These are phyloP conservation scores for Ophidiomyces ophidiicola DNA, from an alignment of 2,329 filamentous ascomycete species.

Conservation along the genomic window DNA sequence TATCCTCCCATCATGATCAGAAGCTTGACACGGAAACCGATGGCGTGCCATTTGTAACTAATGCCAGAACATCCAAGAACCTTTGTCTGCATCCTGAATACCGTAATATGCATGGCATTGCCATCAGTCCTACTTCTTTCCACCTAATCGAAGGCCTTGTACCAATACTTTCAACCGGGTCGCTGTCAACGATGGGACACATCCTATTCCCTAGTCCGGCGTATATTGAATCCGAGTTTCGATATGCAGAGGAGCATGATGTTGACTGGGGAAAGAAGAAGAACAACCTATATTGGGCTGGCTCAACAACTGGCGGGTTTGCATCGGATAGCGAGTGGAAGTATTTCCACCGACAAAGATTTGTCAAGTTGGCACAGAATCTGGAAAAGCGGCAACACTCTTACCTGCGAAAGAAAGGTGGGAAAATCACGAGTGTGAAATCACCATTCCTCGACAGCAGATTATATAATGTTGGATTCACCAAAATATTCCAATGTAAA, in stretches of 20 bases:
- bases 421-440: slow-evolving; percentile 1
- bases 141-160: slow-evolving; percentile 16
- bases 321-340: slow-evolving; percentile 12
- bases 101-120: slow-evolving; percentile 5
- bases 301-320: slow-evolving; percentile 43
- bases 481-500: slow-evolving; percentile 16
- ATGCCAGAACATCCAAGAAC: slow-evolving; percentile 2
- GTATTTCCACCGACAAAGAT: slow-evolving; percentile 16
- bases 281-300: slow-evolving; percentile 46
- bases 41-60: slow-evolving; percentile 10
- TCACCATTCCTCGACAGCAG: slow-evolving; percentile 11
- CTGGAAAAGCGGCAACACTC: slow-evolving; percentile 5
- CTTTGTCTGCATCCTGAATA: slow-evolving; percentile 9
- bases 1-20: background rate
- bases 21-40: slow-evolving; percentile 1
- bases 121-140: slow-evolving; percentile 11
- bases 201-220: slow-evolving; percentile 43
- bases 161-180: slow-evolving; percentile 19
- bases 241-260: slow-evolving; percentile 34
- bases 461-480: slow-evolving; percentile 16
- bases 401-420: slow-evolving; percentile 6
- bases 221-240: slow-evolving; percentile 33
- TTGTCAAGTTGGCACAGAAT: slow-evolving; percentile 16
- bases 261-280: slow-evolving; percentile 39
- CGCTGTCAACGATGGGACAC: slow-evolving; percentile 26